Percentiles rank a stretch among this genome's conserved stretches.
Evolutionary conservation across 2,329 filamentous ascomycete genomes (phyloP).

Genomic region (Plectosphaerella plurivora): DNA sequence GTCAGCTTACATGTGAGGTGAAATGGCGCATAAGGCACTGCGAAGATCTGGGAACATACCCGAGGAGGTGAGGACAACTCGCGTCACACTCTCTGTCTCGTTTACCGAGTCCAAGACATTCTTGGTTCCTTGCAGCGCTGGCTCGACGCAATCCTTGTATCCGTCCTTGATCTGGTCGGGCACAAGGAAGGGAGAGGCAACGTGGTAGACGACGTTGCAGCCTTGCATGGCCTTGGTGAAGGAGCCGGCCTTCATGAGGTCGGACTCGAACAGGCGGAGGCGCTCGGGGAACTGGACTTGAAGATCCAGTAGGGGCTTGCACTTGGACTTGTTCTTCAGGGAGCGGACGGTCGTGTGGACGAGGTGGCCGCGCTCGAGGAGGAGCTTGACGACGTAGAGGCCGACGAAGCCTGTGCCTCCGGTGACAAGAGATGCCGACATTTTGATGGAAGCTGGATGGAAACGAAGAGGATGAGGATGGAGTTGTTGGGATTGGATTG

Average conservation of each 20-base stretch:
- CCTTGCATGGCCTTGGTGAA: constrained; percentile 21
- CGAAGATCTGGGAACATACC: not conserved
- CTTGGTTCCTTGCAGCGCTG: constrained; percentile 18
- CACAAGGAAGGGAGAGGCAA: constrained; percentile 27
- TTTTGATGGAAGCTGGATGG: not conserved
- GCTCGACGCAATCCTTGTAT: constrained; percentile 18
- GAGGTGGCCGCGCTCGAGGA: constrained; percentile 7
- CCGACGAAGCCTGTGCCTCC: not conserved
- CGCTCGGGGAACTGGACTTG: constrained; percentile 8
- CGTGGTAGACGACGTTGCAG: constrained; percentile 24
- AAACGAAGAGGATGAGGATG: not conserved
- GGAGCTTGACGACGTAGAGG: constrained; percentile 1
- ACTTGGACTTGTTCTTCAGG: constrained; percentile 8
- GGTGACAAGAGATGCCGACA: not conserved
- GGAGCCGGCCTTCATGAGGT: constrained; percentile 20
- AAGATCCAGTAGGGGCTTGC: constrained; percentile 13
- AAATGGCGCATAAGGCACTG: not conserved
- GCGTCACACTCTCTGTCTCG: constrained; percentile 14
- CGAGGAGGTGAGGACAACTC: constrained; percentile 14
- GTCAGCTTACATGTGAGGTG: not conserved
- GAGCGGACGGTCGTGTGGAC: constrained; percentile 12
- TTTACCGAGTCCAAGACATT: constrained; percentile 19
- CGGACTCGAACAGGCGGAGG: constrained; percentile 21
- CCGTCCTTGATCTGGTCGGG: constrained; percentile 18
- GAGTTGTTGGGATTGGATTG: no score